Conservation (phyloP, 306 rosid species). For the Ziziphus jujuba region DNA sequence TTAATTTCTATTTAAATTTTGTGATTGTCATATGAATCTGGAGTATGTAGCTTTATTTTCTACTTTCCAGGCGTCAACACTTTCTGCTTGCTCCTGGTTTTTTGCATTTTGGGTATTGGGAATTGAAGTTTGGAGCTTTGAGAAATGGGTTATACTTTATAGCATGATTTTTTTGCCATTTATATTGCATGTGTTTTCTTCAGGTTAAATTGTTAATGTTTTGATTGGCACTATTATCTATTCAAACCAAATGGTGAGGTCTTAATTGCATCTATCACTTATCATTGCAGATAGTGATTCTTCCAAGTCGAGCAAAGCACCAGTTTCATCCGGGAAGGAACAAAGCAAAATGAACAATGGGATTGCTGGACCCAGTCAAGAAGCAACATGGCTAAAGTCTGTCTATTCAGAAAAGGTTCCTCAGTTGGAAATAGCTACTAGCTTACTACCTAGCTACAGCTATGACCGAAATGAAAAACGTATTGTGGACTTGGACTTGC, state of each 20-base stretch:
- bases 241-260: slow-evolving; percentile 13
- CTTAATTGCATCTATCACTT: slow-evolving; percentile 27
- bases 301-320: slow-evolving; percentile 53
- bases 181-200: no score
- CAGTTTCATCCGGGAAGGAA: slow-evolving; percentile 55
- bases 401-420: slow-evolving; percentile 59
- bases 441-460: slow-evolving; percentile 58
- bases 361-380: slow-evolving; percentile 76
- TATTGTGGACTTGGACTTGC: slow-evolving; percentile 57
- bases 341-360: slow-evolving; percentile 55
- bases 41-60: no score
- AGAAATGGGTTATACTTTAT: no score
- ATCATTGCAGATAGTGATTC: slow-evolving; percentile 67
- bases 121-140: no score
- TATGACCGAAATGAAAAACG: slow-evolving; percentile 66
- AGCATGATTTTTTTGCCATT: no score
- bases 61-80: no score
- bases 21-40: no score
- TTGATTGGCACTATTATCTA: not conserved
- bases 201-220: no score
- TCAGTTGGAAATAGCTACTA: slow-evolving; percentile 59
- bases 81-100: no score
- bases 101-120: no score
- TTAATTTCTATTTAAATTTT: no score
- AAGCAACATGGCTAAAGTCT: slow-evolving; percentile 75